Evolutionary conservation across 2,329 filamentous ascomycete species (phyloP).

Genomic region (Stachybotrys elegans): DNA sequence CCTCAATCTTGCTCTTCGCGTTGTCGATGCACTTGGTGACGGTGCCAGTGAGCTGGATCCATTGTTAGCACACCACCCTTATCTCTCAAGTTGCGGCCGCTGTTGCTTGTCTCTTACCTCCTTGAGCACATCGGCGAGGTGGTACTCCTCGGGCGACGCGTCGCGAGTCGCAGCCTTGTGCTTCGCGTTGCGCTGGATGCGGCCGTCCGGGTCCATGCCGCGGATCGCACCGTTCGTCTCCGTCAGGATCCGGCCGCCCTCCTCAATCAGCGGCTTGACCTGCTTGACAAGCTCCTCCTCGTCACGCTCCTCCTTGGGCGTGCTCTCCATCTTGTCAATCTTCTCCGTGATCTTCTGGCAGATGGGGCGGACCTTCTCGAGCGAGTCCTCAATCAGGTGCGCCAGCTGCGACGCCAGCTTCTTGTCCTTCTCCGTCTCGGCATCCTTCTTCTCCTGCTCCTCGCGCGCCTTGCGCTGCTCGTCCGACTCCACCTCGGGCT

Average conservation of each 20-base stretch:
- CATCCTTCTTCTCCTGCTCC: slow-evolving; percentile 51
- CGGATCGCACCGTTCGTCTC: slow-evolving; percentile 85
- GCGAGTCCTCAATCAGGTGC: slow-evolving; percentile 66
- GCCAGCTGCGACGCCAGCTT: slow-evolving; percentile 76
- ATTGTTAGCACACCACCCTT: slow-evolving; percentile 4
- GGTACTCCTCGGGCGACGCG: slow-evolving; percentile 67
- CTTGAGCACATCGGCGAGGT: slow-evolving; percentile 79
- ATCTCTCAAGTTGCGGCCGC: no score
- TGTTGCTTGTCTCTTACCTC: slow-evolving; percentile 54
- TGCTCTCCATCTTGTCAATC: slow-evolving; percentile 75
- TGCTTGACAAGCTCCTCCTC: slow-evolving; percentile 84
- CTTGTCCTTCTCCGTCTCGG: slow-evolving; percentile 59
- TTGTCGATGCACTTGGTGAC: slow-evolving; percentile 82
- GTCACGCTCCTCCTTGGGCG: slow-evolving; percentile 80
- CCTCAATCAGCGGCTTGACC: slow-evolving; percentile 83
- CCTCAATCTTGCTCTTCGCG: slow-evolving; percentile 81
- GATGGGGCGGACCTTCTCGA: slow-evolving; percentile 80
- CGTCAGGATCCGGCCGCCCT: slow-evolving; percentile 73
- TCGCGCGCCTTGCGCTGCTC: slow-evolving; percentile 50
- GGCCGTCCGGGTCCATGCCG: slow-evolving; percentile 82
- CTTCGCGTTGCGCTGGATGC: slow-evolving; percentile 81
- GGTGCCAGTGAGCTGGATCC: slow-evolving; percentile 61
- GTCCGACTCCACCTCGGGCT: slow-evolving; percentile 33
- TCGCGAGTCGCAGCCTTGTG: slow-evolving; percentile 69
- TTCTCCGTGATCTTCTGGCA: slow-evolving; percentile 82